A percentile compares a stretch with the other conserved stretches of the same genome.
phyloP scores from a whole-genome alignment of 2,329 filamentous ascomycete genomes.

The Zymoseptoria pseudotritici region DNA sequence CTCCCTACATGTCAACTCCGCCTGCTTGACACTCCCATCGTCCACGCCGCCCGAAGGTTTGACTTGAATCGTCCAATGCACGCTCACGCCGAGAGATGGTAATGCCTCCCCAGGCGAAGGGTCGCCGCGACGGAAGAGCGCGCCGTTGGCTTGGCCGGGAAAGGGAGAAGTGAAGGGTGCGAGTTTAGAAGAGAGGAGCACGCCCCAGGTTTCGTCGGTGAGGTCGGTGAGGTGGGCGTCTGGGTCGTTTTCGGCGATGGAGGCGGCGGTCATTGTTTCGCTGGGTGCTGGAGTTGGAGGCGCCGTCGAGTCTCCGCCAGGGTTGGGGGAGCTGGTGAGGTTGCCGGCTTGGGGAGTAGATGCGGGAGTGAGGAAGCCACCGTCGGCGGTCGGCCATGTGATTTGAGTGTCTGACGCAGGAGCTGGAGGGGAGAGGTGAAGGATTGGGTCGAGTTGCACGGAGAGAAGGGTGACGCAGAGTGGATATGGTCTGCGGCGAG shows the following conservation, averaged over 20 bases:
- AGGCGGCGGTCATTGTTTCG: slow-evolving; percentile 30
- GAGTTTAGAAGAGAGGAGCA: slow-evolving; percentile 47
- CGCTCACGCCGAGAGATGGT: slow-evolving; percentile 34
- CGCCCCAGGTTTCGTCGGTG: slow-evolving; percentile 69
- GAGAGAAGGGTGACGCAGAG: slow-evolving; percentile 25
- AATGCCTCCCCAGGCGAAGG: slow-evolving; percentile 7
- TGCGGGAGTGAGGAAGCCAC: slow-evolving; percentile 51
- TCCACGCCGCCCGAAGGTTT: slow-evolving; percentile 32
- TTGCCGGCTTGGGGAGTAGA: slow-evolving; percentile 49
- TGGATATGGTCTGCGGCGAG: slow-evolving; percentile 33
- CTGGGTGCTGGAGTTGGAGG: slow-evolving; percentile 42
- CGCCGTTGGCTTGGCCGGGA: slow-evolving; percentile 35
- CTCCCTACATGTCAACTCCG: slow-evolving; percentile 61
- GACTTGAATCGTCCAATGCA: slow-evolving; percentile 41
- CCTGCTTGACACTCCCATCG: slow-evolving; percentile 29
- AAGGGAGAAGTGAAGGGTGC: slow-evolving; percentile 29
- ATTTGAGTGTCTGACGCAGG: slow-evolving; percentile 1
- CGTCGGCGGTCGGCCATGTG: slow-evolving; percentile 14
- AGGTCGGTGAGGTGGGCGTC: slow-evolving; percentile 65
- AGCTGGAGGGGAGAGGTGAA: slow-evolving; percentile 16
- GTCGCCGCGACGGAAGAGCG: slow-evolving; percentile 36
- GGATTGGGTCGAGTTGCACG: slow-evolving; percentile 12
- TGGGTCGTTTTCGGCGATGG: slow-evolving; percentile 45
- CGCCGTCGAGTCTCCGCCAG: slow-evolving; percentile 17
- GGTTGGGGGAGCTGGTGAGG: slow-evolving; percentile 26